Percentiles rank a stretch among this genome's conserved stretches.
These are phyloP conservation scores for Hypoxylon cercidicola DNA, from an alignment of 495 filamentous ascomycete genomes.

Conservation along the genomic window DNA sequence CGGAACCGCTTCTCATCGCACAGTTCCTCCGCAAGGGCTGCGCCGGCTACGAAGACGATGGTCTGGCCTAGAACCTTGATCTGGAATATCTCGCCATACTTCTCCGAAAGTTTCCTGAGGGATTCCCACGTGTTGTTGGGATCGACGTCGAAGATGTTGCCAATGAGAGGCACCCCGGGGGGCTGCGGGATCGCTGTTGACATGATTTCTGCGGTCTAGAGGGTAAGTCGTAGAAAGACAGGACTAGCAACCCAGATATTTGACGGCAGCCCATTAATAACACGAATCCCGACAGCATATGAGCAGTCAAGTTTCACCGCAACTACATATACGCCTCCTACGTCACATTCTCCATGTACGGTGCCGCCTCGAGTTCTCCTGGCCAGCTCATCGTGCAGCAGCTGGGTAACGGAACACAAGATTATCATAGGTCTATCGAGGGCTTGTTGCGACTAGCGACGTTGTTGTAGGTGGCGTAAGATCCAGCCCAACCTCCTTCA, in stretches of 20 bases:
- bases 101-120: constrained; percentile 69
- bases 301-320: constrained; percentile 21
- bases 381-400: constrained; percentile 35
- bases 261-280: constrained; percentile 25
- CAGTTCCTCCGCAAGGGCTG: constrained; percentile 70
- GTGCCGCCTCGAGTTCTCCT: constrained; percentile 15
- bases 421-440: neutral
- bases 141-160: constrained; percentile 73
- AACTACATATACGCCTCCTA: constrained; percentile 28
- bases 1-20: constrained; percentile 75
- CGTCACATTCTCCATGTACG: constrained; percentile 24
- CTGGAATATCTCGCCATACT: constrained; percentile 78
- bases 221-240: neutral
- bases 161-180: constrained; percentile 72
- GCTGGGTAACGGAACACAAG: constrained; percentile 28
- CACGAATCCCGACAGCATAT: constrained; percentile 3
- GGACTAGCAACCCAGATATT: neutral
- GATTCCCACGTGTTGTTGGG: constrained; percentile 70
- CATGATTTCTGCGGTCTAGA: constrained; percentile 40
- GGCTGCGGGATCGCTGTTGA: constrained; percentile 69
- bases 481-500: neutral
- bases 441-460: no score
- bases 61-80: constrained; percentile 61
- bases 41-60: constrained; percentile 58
- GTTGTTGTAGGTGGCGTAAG: neutral